phyloP scores from a whole-genome alignment of 2,329 filamentous ascomycete genomes.

The Colletotrichum agaves region DNA sequence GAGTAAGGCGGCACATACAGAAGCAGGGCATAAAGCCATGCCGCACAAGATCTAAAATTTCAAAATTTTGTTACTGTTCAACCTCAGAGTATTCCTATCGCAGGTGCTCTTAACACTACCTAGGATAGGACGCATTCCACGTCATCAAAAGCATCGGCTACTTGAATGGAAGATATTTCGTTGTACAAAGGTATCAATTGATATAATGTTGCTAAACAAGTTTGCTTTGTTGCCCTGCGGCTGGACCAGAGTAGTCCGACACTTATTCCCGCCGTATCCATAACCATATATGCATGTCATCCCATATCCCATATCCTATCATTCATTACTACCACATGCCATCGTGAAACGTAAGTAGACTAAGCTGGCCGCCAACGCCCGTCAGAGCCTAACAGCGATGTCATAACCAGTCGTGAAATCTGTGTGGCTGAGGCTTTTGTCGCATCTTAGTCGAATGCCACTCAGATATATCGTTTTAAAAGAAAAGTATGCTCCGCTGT shows the following conservation, averaged over 20 bases:
- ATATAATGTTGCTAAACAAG: slow-evolving; percentile 4
- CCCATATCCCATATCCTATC: slow-evolving; percentile 23
- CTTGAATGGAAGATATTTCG: too few species aligned
- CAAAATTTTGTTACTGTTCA: background rate
- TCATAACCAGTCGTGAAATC: background rate
- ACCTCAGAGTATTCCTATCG: too few species aligned
- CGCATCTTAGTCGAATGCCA: background rate
- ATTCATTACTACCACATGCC: slow-evolving; percentile 31
- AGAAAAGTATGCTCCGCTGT: background rate
- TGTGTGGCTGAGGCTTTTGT: background rate
- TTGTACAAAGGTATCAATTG: slow-evolving; percentile 12
- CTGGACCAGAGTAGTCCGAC: background rate
- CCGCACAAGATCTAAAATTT: slow-evolving; percentile 3
- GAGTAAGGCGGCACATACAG: slow-evolving; percentile 13
- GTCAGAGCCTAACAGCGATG: background rate
- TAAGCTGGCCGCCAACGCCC: slow-evolving; percentile 28
- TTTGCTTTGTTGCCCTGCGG: background rate
- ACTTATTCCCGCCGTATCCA: slow-evolving; percentile 19
- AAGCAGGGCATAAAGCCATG: slow-evolving; percentile 10
- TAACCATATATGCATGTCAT: slow-evolving; percentile 26
- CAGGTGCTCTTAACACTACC: too few species aligned
- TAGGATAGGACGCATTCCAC: too few species aligned
- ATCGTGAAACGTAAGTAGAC: slow-evolving; percentile 31
- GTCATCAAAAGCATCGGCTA: too few species aligned
- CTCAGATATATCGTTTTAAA: background rate